These are phyloP conservation scores for Hydrangea macrophylla DNA, from an alignment of 148 eudicot species.

Conservation along the genomic window DNA sequence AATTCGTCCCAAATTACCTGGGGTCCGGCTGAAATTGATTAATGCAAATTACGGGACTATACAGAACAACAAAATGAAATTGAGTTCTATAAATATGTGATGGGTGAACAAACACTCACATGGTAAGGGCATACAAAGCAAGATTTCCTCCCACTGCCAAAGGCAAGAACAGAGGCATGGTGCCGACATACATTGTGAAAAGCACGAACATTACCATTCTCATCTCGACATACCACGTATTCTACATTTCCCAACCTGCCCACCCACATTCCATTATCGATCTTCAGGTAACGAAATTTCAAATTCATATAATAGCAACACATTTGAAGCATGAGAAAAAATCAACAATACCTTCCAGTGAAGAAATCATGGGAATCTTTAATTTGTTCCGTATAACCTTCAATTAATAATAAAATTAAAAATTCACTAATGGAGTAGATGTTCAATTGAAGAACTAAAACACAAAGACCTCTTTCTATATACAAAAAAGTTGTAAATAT, in stretches of 20 bases:
- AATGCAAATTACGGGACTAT: too few relatives aligned
- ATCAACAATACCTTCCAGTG: conserved; percentile 71
- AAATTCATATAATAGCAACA: background rate
- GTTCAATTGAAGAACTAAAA: too few relatives aligned
- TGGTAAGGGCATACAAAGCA: conserved; percentile 98
- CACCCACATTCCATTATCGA: conserved; percentile 12
- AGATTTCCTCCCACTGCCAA: conserved; percentile 63
- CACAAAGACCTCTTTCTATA: too few relatives aligned
- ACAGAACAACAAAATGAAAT: too few relatives aligned
- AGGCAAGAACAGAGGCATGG: conserved; percentile 86
- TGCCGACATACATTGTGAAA: conserved; percentile 99
- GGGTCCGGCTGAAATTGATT: too few relatives aligned
- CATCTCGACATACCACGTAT: conserved; percentile 78
- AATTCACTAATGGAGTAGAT: too few relatives aligned
- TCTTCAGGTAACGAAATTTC: background rate
- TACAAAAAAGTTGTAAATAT: too few relatives aligned
- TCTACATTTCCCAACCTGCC: conserved; percentile 85
- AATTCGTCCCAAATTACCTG: too few relatives aligned
- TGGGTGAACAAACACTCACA: too few relatives aligned
- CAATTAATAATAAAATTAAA: conserved; percentile 14
- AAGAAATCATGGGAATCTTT: conserved; percentile 60
- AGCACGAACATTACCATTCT: conserved; percentile 52
- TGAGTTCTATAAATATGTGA: too few relatives aligned
- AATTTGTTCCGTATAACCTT: conserved; percentile 68
- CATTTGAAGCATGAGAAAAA: background rate